phyloP scores from a whole-genome alignment of 129 eudicot genomes.

The Artemisia tridentata region DNA sequence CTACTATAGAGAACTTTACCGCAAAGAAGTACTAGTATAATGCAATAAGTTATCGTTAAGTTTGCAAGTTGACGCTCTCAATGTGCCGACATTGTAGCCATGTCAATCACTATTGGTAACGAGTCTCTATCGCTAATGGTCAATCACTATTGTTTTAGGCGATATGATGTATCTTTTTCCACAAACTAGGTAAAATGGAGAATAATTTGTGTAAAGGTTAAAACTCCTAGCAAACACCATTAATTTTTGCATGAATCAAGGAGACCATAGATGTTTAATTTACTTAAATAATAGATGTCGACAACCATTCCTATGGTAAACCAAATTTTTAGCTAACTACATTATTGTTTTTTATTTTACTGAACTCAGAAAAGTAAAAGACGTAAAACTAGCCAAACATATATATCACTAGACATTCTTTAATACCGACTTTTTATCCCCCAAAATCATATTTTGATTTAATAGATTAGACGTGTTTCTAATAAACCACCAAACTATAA shows the following conservation, averaged over 20 bases:
- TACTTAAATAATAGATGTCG: too few species aligned
- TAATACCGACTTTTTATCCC: background rate
- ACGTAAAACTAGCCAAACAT: too few species aligned
- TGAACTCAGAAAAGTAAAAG: too few species aligned
- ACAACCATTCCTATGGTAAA: too few species aligned
- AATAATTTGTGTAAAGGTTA: background rate
- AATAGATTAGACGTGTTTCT: background rate
- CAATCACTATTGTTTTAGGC: background rate
- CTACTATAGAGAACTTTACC: background rate
- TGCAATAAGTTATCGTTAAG: background rate
- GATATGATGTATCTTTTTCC: background rate
- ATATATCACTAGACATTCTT: too few species aligned
- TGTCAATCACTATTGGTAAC: background rate
- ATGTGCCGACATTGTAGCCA: background rate
- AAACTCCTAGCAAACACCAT: too few species aligned
- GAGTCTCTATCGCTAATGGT: background rate
- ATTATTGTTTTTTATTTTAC: too few species aligned
- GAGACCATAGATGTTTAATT: too few species aligned
- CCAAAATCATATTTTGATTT: background rate
- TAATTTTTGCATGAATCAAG: too few species aligned
- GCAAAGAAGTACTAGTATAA: background rate
- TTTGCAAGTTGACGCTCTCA: background rate
- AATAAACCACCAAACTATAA: background rate
- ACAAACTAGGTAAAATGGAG: background rate
- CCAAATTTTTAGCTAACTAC: too few species aligned